Conservation (phyloP, 2,329 filamentous ascomycete genomes). For the Diaporthe sp. region DNA sequence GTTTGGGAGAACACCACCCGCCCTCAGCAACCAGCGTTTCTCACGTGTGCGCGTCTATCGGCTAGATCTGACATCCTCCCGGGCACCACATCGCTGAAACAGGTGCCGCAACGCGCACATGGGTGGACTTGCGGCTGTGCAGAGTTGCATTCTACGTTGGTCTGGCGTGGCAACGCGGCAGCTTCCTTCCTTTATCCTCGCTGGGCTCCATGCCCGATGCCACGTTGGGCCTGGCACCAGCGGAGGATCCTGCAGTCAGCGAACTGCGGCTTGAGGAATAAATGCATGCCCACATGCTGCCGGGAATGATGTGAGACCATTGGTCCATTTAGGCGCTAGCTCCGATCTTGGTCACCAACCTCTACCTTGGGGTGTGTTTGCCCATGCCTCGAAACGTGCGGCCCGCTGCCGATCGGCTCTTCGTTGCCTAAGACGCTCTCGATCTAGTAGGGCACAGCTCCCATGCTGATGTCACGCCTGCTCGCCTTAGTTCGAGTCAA, state of each 20-base stretch:
- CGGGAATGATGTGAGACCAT: conserved; percentile 27
- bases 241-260: conserved; percentile 27
- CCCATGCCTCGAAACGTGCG: conserved; percentile 6
- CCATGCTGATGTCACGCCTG: conserved; percentile 10
- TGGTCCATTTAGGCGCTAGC: conserved; percentile 28
- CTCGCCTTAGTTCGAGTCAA: neutral
- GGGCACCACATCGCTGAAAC: neutral
- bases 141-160: conserved; percentile 24
- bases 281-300: conserved; percentile 7
- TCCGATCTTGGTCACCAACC: conserved; percentile 11
- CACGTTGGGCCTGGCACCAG: conserved; percentile 20
- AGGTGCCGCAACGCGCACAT: neutral
- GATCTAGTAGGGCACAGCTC: conserved; percentile 11
- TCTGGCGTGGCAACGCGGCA: conserved; percentile 20
- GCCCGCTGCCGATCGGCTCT: conserved; percentile 28
- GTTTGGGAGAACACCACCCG: neutral
- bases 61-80: conserved; percentile 3
- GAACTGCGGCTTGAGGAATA: conserved; percentile 15
- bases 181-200: conserved; percentile 9
- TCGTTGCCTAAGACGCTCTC: conserved; percentile 4
- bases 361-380: neutral
- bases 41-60: conserved; percentile 4
- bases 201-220: conserved; percentile 1
- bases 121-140: conserved; percentile 30
- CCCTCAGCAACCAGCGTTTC: neutral